Base-by-base conservation (phyloP, 257 asterid genomes). In the Datura wrightii region DNA sequence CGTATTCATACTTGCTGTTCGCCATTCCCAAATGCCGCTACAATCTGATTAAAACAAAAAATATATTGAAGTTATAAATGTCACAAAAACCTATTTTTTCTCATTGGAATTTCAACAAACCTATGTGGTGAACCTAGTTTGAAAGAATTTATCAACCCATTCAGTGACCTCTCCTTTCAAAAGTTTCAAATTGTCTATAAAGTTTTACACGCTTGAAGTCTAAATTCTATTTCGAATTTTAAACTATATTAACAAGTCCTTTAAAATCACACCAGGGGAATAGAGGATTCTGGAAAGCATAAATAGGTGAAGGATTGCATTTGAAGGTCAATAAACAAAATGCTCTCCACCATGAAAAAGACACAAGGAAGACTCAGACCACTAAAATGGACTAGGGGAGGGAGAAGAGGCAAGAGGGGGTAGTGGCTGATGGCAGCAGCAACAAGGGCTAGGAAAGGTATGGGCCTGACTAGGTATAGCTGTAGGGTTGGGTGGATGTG, bases 1-100 rank as follows among this genome's bases (percentile, higher is more conserved):
- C 98, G 16, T 94, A 96, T 90, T 94, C 97, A 46, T 93, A 96
- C 90, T 89, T 93, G 91, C 95, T 93, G 69, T 93, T 93, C 31
- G 97, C 98, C 99, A 94, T 95, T 31, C 63, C 84, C 44, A 74
- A 13, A 74, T 74, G 60, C 19, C 4, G 44, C 60, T 11, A 24
- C 60, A 72, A 72, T 10, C 39, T 10, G n/a, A 72, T 19, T 10
- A 36, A 46, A 44, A 72, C n/a, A 72, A 72, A 44, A 44, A n/a
- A 46, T 41, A 18, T 10, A n/a, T 4, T 9, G 8, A n/a, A 44
- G 56, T 10, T 19, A 72, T 19, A n/a, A n/a, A 72, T 72, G 11
- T 71, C 80, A 71, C 10, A 1, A 11, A 8, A 19, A 46, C 56
- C 36, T 70, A 9, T 44, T 37, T 37, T 42, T 72, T 19, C 80